phyloP scores from a whole-genome alignment of 345 rosid genomes.

The sweet orange (Citrus sinensis) region DNA sequence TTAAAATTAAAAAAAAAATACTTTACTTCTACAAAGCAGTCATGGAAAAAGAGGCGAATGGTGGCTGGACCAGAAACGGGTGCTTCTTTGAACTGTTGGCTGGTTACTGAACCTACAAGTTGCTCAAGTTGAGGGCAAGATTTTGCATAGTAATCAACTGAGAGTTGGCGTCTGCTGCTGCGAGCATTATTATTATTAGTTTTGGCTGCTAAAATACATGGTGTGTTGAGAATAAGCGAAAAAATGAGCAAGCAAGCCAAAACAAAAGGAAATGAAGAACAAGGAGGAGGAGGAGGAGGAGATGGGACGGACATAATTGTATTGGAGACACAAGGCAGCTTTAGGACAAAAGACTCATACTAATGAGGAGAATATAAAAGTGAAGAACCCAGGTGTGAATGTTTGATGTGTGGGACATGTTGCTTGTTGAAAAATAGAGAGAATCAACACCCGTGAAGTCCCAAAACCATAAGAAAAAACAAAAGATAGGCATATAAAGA shows the following conservation, averaged over 20 bases:
- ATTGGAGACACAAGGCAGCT: conserved; percentile 11
- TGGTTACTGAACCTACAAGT: conserved; percentile 61
- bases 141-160: conserved; percentile 54
- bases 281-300: conserved; percentile 25
- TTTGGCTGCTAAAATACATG: conserved; percentile 9
- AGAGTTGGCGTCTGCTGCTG: conserved; percentile 39
- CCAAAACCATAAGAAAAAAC: background rate
- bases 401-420: conserved; percentile 20
- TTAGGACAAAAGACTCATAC: conserved; percentile 28
- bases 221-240: conserved; percentile 13
- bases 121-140: conserved; percentile 78
- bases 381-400: background rate
- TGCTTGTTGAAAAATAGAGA: background rate
- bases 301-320: conserved; percentile 38
- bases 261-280: conserved; percentile 20
- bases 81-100: conserved; percentile 62
- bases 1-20: background rate
- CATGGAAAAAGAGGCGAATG: conserved; percentile 89
- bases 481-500: background rate
- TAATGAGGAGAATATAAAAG: conserved; percentile 18
- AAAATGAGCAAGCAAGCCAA: conserved; percentile 33
- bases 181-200: background rate
- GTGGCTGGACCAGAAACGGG: conserved; percentile 89
- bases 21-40: conserved; percentile 82
- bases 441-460: conserved; percentile 46